Base-by-base conservation (phyloP, 176 grass and related monocot species). In the Eremochloa ophiuroides region DNA sequence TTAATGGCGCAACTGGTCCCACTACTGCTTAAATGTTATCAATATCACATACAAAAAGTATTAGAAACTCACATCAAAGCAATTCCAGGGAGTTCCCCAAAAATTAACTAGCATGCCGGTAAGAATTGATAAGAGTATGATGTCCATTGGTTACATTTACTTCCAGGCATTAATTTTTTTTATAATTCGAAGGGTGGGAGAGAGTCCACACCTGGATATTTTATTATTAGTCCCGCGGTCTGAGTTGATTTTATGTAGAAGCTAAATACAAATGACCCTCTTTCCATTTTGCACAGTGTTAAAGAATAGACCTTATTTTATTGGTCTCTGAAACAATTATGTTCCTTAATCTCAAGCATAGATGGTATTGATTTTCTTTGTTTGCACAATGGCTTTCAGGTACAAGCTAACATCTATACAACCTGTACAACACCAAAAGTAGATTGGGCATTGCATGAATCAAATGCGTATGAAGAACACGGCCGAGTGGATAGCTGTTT, bases 401-500 rank as follows among this genome's bases (percentile, higher is more conserved):
- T 72, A 38, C 65, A 85, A 76, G 83, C 73, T 85, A 77, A 85
- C 73, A 71, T 72, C 28, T 73, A 16, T 72, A 78, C 23, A 78
- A 8, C 18, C 28, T 73, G 22, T 72, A 78, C 23, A 78, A 8
- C 18, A 16, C 53, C n/a, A 61, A 47, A 39, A 85, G 5, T 50
- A 89, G 73, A 64, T 73, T 73, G 66, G 8, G 10, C 27, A 58
- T 55, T 71, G 22, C 37, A 76, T 58, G 71, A 58, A 28, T 56
- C 38, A 46, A 58, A 71, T 76, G 11, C 26, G 17, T 60, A 65
- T 60, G 28, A 82, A 85, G 73, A 89, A 51, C n/a, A n/a, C n/a
- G n/a, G 55, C 14, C 18, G 29, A 89, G 9, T 38, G 17, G n/a
- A 39, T 71, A 11, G 44, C 70, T 69, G 12, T 7, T 13, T 48